These are phyloP conservation scores for barley (Hordeum vulgare) DNA, from an alignment of 176 grass and related monocot genomes.

Conservation along the genomic window MorexV3_pseudomolecules_assembly NC_058522.1:305854893-305855392, in stretches of 20 bases:
- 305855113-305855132: conserved; percentile 34
- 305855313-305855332: conserved; percentile 81
- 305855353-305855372: not conserved
- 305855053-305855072: conserved; percentile 83
- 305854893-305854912: conserved; percentile 59
- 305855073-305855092: conserved; percentile 77
- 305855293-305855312: conserved; percentile 84
- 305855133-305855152: conserved; percentile 37
- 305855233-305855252: conserved; percentile 88
- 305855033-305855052: conserved; percentile 72
- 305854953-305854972: conserved; percentile 5
- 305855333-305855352: conserved; percentile 1
- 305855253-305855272: conserved; percentile 94
- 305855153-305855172: conserved; percentile 46
- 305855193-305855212: conserved; percentile 72
- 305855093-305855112: conserved; percentile 76
- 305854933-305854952: conserved; percentile 8
- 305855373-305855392: not conserved
- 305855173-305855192: conserved; percentile 67
- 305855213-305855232: conserved; percentile 93
- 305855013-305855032: conserved; percentile 95
- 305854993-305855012: conserved; percentile 94
- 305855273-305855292: conserved; percentile 89
- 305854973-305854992: conserved; percentile 81
- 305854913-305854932: not conserved